Base-by-base conservation (phyloP, 805 yeast species). In the Kregervanrija delftensis region DNA sequence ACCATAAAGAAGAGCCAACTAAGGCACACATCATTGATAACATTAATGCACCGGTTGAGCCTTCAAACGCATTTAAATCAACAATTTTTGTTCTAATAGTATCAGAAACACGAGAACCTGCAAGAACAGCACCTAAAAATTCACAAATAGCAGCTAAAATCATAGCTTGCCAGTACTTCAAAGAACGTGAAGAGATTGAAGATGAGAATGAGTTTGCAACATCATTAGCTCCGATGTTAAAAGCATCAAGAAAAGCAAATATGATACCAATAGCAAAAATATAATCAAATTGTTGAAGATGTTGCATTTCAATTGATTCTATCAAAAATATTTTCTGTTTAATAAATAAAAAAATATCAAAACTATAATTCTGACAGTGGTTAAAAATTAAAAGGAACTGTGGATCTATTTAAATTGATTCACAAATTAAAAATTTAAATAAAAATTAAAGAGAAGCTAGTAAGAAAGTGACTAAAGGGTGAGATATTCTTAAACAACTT, bases 121-220 rank as follows among this genome's bases (percentile, higher is more conserved):
- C 86, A 33, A 81, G 67, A 9, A 77, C 79, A 12, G 90, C 89
- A 45, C 91, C 91, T 37, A 83, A 61, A 53, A 84, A 83, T 63
- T 83, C 91, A 71, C 81, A 77, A 37, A 81, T 55, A 34, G 79
- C 83, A 0, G 87, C 87, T 36, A 84, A 64, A 33, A 81, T 53
- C 86, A 81, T 80, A 13, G 88, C 90, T 62, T 83, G 91, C 79
- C 83, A 76, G 59, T 81, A 81, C 44, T 75, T 75, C 51, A 83
- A 66, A 12, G 87, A 73, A 53, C 84, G 68, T 11, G 90, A 81
- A 11, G 89, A 79, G 5, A 83, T 80, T 0, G 90, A 60, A 2
- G 90, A 82, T 1, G 91, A 83, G 57, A 81, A 83, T 1, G 91
- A 83, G 68, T 84, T 83, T 12, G 90, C 83, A 46, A 83, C 88